phyloP scores from a whole-genome alignment of 257 asterid species.

The Primulina eburnea region DNA sequence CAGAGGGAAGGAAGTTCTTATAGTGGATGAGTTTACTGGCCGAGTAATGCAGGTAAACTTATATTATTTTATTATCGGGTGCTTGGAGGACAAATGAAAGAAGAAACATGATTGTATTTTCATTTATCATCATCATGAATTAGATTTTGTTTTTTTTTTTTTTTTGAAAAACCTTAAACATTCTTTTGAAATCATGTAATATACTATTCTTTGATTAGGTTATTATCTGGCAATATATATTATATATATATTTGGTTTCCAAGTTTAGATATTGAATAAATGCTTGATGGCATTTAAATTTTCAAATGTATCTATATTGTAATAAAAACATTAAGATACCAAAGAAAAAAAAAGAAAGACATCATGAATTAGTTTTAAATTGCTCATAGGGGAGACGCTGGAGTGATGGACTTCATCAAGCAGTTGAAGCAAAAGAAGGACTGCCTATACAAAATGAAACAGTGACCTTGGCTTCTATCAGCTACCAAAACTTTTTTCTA shows the following conservation, averaged over 20 bases:
- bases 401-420: constrained; percentile 99
- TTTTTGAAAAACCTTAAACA: too few species aligned
- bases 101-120: constrained; percentile 12
- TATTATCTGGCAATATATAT: too few species aligned
- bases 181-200: too few species aligned
- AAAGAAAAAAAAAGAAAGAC: background rate
- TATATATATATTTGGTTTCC: too few species aligned
- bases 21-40: constrained; percentile 98
- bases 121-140: constrained; percentile 1
- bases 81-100: constrained; percentile 20
- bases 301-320: too few species aligned
- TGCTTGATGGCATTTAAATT: too few species aligned
- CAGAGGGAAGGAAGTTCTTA: constrained; percentile 90
- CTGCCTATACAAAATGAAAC: constrained; percentile 96
- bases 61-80: constrained; percentile 25
- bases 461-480: constrained; percentile 93
- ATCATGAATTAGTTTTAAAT: constrained; percentile 8
- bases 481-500: constrained; percentile 98
- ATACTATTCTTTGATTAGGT: too few species aligned
- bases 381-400: constrained; percentile 89
- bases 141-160: background rate
- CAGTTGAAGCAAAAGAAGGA: constrained; percentile 99
- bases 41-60: constrained; percentile 94
- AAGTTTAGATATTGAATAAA: too few species aligned
- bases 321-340: too few species aligned